Evolutionary conservation across 768 basidiomycete species (phyloP), one percentile per base, ranked within the genome.

Genomic region (Boletus patriciae): DNA sequence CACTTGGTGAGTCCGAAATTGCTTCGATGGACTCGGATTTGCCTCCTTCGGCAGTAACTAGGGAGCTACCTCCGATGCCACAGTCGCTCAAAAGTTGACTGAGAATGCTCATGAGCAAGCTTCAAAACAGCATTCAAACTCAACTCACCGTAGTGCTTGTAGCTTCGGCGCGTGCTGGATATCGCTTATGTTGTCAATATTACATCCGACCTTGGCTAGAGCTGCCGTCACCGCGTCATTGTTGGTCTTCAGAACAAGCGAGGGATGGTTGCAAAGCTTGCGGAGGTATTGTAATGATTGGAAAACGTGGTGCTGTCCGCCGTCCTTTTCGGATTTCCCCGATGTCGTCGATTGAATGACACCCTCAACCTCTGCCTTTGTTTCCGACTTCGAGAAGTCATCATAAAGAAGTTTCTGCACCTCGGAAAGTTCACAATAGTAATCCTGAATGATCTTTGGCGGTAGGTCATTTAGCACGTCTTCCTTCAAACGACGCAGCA

Each of bases 371-470:
- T 83, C 79, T 37, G 76, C 65, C 57, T 78, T 81, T 31, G 88
- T 91, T 56, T 84, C 84, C 6, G 94, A 92, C 66, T 83, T 85
- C 2, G 89, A 84, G 69, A 95, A 98, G 66, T 96, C 90, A 67
- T 98, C 97, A 68, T 98, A 99, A 18, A 99, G 82, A 58, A 85
- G 79, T 70, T 94, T 94, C 75, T 99, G 97, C 19, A 98, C 74
- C 0, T 94, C 91, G 0, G 96, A 98, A 4, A 99, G 81, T 68
- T 98, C 96, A 78, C 95, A 98, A 67, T 98, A 95, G 71, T 98
- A 98, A 70, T 99, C 97, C 72, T 99, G 97, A 55, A 99, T 98
- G 72, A 99, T 99, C 77, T 99, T 98, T 4, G 97, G 97, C 2
- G 97, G 97, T 3, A 99, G 78, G 69, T 99, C 97, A 59, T 92